phyloP scores from a whole-genome alignment of 768 basidiomycete genomes.

The Kwoniella botswanensis region DNA sequence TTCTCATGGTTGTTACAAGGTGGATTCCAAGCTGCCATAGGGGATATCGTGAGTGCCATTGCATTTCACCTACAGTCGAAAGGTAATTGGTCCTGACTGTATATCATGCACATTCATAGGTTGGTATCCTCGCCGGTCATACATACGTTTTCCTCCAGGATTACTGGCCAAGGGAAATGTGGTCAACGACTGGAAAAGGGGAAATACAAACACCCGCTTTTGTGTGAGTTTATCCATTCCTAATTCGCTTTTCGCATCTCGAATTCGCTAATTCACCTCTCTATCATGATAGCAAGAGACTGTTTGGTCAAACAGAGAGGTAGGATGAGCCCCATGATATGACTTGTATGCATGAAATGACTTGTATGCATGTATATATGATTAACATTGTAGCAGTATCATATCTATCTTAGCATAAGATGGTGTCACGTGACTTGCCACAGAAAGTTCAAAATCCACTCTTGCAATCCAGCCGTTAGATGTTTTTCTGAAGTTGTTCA shows the following conservation, averaged over 20 bases:
- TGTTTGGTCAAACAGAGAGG: slow-evolving; percentile 24
- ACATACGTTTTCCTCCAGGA: slow-evolving; percentile 57
- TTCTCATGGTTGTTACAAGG: slow-evolving; percentile 65
- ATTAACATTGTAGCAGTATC: too few relatives aligned
- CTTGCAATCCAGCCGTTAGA: too few relatives aligned
- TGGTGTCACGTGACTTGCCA: slow-evolving; percentile 30
- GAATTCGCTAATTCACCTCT: background rate
- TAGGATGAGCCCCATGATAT: background rate
- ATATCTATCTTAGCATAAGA: too few relatives aligned
- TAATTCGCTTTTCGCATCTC: background rate
- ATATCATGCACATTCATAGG: slow-evolving; percentile 23
- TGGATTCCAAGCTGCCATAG: slow-evolving; percentile 51
- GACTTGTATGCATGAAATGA: slow-evolving; percentile 17
- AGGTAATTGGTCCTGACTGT: background rate
- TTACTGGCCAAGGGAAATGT: slow-evolving; percentile 57
- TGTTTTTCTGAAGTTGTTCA: background rate
- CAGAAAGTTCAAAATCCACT: slow-evolving; percentile 22
- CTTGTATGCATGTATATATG: background rate
- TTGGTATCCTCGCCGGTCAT: slow-evolving; percentile 56
- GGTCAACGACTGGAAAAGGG: slow-evolving; percentile 48
- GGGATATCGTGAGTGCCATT: slow-evolving; percentile 47
- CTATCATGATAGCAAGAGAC: slow-evolving; percentile 11
- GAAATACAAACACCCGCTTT: slow-evolving; percentile 45
- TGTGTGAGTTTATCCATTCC: slow-evolving; percentile 36
- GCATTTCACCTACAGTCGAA: background rate